These are phyloP conservation scores for Apiosordaria backusii DNA, from an alignment of 495 filamentous ascomycete species.

Conservation along the genomic window DNA sequence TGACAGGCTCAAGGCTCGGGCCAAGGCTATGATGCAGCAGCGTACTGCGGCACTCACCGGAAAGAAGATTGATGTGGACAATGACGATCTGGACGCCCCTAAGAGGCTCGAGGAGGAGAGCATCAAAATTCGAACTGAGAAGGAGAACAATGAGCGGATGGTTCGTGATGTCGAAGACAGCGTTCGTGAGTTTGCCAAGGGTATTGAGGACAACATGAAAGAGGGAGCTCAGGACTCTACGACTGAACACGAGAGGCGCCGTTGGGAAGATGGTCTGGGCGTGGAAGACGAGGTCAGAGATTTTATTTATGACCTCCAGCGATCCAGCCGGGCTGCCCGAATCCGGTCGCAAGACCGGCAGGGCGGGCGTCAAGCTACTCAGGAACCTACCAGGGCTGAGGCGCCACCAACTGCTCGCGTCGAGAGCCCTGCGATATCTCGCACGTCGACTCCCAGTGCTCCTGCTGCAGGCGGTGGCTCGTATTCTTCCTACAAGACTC, in stretches of 20 bases:
- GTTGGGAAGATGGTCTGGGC: constrained; percentile 95
- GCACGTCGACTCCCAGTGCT: constrained; percentile 43
- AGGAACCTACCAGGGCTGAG: constrained; percentile 45
- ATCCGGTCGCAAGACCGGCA: constrained; percentile 66
- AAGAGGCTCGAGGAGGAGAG: constrained; percentile 86
- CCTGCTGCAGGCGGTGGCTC: constrained; percentile 47
- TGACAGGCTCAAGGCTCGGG: constrained; percentile 89
- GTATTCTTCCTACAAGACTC: constrained; percentile 79
- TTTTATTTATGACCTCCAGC: constrained; percentile 94
- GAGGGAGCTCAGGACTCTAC: constrained; percentile 66
- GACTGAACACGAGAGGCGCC: constrained; percentile 80
- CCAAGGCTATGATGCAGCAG: constrained; percentile 98
- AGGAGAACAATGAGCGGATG: constrained; percentile 93
- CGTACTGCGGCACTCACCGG: constrained; percentile 89
- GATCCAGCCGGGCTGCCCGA: constrained; percentile 70
- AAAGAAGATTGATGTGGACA: constrained; percentile 60
- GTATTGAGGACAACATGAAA: constrained; percentile 82
- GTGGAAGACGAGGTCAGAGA: constrained; percentile 96
- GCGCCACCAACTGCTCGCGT: constrained; percentile 36
- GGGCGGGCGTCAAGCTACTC: constrained; percentile 40
- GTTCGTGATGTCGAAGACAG: constrained; percentile 95
- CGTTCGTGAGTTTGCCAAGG: constrained; percentile 79
- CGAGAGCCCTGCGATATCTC: constrained; percentile 42
- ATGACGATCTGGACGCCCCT: constrained; percentile 71
- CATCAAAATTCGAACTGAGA: constrained; percentile 71